Percentiles rank a stretch among this genome's conserved stretches.
Conservation (phyloP, 225 moss, liverwort and hornwort species). For the Bryum argenteum region DNA sequence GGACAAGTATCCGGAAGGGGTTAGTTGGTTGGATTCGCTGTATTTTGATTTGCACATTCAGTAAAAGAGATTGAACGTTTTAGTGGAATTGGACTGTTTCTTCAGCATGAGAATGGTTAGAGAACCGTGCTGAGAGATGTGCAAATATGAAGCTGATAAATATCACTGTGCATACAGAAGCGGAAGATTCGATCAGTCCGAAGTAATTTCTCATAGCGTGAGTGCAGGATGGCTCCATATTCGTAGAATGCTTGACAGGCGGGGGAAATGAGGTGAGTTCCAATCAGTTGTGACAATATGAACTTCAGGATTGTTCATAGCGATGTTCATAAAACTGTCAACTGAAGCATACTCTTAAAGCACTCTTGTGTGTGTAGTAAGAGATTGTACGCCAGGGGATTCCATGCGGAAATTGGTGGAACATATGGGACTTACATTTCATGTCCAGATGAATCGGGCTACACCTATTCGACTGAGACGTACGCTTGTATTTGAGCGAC, state of each 20-base stretch:
- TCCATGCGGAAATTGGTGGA: constrained; percentile 71
- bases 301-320: neutral
- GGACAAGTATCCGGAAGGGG: constrained; percentile 73
- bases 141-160: constrained; percentile 34
- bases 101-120: neutral
- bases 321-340: too few relatives aligned
- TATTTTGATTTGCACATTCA: constrained; percentile 11
- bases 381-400: constrained; percentile 73
- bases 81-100: neutral
- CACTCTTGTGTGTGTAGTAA: constrained; percentile 46
- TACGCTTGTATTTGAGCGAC: constrained; percentile 74
- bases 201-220: constrained; percentile 66
- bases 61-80: neutral
- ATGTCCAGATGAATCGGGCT: constrained; percentile 74
- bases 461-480: constrained; percentile 68
- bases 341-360: neutral
- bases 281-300: neutral
- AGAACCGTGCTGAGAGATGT: neutral
- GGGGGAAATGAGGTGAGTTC: constrained; percentile 68
- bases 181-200: constrained; percentile 64
- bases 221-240: constrained; percentile 64
- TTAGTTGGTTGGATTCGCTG: constrained; percentile 37
- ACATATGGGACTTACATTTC: constrained; percentile 66
- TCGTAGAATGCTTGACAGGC: constrained; percentile 63
- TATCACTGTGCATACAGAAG: constrained; percentile 63